A percentile compares a stretch with the other conserved stretches of the same genome.
Evolutionary conservation across 2,329 filamentous ascomycete genomes (phyloP).

Genomic region (Cryphonectria radicalis): DNA sequence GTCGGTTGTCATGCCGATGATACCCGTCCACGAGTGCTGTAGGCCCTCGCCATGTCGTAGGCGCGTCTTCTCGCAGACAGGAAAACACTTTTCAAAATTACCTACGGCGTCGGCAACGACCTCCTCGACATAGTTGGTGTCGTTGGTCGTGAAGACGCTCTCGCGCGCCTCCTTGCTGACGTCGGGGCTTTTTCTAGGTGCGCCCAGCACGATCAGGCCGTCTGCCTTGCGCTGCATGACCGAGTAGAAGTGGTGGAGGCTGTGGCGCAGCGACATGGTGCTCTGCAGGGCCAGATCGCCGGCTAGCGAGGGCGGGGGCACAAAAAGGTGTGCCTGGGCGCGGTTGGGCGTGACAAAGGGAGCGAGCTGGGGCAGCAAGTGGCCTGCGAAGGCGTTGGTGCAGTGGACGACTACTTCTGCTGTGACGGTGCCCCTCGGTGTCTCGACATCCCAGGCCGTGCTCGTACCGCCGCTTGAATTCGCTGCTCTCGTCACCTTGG

Average conservation of each 20-base stretch:
- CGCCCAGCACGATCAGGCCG: slow-evolving; percentile 48
- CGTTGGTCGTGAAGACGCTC: slow-evolving; percentile 42
- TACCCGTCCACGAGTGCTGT: slow-evolving; percentile 51
- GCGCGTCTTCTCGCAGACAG: slow-evolving; percentile 31
- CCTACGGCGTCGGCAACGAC: slow-evolving; percentile 43
- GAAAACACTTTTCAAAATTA: slow-evolving; percentile 43
- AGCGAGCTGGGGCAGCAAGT: slow-evolving; percentile 42
- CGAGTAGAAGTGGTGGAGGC: slow-evolving; percentile 53
- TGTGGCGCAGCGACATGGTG: slow-evolving; percentile 52
- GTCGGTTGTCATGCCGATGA: slow-evolving; percentile 45
- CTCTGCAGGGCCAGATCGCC: slow-evolving; percentile 39
- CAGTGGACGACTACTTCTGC: slow-evolving; percentile 42
- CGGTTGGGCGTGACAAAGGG: slow-evolving; percentile 46
- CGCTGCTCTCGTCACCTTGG: slow-evolving; percentile 33
- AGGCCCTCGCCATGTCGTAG: slow-evolving; percentile 47
- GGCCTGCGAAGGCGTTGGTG: slow-evolving; percentile 46
- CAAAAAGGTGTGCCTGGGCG: slow-evolving; percentile 49
- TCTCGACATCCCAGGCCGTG: slow-evolving; percentile 39
- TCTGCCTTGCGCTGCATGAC: slow-evolving; percentile 50
- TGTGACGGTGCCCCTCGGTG: slow-evolving; percentile 39
- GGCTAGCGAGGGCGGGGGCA: slow-evolving; percentile 44
- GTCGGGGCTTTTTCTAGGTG: slow-evolving; percentile 46
- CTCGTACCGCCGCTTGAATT: slow-evolving; percentile 17
- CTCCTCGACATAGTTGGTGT: slow-evolving; percentile 45
- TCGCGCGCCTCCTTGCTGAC: slow-evolving; percentile 38